A percentile compares a stretch with the other conserved stretches of the same genome.
Evolutionary conservation across 2,329 filamentous ascomycete species (phyloP).

Genomic region (Fusarium lyarnte): DNA sequence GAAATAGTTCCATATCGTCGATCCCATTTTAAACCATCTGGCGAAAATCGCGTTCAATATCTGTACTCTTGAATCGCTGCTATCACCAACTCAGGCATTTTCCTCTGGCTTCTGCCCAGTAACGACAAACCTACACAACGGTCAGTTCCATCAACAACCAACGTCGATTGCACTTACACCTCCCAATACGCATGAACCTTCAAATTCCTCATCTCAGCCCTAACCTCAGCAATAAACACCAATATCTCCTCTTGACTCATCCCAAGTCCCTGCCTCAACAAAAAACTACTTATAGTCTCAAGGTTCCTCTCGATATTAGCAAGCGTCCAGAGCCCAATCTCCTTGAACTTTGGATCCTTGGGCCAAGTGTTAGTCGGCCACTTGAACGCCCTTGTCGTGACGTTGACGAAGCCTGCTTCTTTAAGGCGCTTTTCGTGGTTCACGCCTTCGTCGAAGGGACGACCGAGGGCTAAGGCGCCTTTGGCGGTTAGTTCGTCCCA

Average conservation of each 20-base stretch:
- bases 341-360: constrained; percentile 19
- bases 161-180: neutral
- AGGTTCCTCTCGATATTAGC: constrained; percentile 15
- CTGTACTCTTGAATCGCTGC: fast-evolving
- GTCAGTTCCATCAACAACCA: neutral
- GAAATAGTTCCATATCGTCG: neutral
- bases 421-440: constrained; percentile 20
- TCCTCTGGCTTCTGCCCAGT: constrained; percentile 18
- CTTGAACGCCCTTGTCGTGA: neutral
- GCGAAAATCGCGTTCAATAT: fast-evolving
- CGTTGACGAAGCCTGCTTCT: constrained; percentile 13
- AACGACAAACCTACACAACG: neutral
- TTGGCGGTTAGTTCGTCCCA: constrained; percentile 25
- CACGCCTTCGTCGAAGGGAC: neutral
- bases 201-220: constrained; percentile 15
- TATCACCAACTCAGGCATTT: too few species aligned
- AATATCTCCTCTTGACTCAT: constrained; percentile 22
- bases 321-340: constrained; percentile 22
- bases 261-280: constrained; percentile 1
- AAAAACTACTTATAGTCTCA: constrained; percentile 2
- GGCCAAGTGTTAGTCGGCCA: constrained; percentile 27
- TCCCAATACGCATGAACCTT: constrained; percentile 21
- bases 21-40: fast-evolving
- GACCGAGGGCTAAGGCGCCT: constrained; percentile 3
- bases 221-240: constrained; percentile 3